Conservation (phyloP, 495 filamentous ascomycete species). For the Viridothelium virens region DNA sequence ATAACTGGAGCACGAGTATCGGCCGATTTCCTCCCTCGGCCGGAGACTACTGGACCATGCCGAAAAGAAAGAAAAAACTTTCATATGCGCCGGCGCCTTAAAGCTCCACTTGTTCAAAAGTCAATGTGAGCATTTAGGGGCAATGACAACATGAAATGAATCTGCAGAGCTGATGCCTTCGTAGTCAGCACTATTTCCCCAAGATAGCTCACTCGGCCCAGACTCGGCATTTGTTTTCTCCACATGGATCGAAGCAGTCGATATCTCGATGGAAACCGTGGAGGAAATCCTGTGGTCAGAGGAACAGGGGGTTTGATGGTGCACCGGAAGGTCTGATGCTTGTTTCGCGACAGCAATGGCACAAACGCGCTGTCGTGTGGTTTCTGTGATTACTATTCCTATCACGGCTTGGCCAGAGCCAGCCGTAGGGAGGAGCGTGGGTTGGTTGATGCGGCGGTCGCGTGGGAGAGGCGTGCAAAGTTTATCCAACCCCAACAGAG, state of each 20-base stretch:
- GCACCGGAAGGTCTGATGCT: not conserved
- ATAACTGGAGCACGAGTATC: not conserved
- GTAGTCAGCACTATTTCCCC: not conserved
- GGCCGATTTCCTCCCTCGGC: not conserved
- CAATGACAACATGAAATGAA: not conserved
- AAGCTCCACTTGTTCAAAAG: not conserved
- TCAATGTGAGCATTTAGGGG: not conserved
- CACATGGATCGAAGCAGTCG: not conserved
- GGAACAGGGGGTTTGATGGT: not conserved
- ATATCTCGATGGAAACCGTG: not conserved
- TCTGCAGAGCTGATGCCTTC: conserved; percentile 1
- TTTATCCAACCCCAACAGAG: not conserved
- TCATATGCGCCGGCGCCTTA: not conserved
- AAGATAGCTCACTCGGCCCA: not conserved
- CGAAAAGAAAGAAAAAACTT: not conserved
- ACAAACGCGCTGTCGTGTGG: not conserved
- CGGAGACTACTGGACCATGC: not conserved
- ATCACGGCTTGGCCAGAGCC: not conserved
- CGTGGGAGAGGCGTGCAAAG: not conserved
- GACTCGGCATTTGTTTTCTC: not conserved
- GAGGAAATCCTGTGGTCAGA: not conserved
- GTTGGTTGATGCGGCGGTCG: not conserved
- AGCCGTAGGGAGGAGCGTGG: not conserved
- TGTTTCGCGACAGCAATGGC: not conserved
- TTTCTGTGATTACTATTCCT: not conserved